Evolutionary conservation across 106 monocot species (phyloP).

Genomic region (Dioscorea dumetorum): DNA sequence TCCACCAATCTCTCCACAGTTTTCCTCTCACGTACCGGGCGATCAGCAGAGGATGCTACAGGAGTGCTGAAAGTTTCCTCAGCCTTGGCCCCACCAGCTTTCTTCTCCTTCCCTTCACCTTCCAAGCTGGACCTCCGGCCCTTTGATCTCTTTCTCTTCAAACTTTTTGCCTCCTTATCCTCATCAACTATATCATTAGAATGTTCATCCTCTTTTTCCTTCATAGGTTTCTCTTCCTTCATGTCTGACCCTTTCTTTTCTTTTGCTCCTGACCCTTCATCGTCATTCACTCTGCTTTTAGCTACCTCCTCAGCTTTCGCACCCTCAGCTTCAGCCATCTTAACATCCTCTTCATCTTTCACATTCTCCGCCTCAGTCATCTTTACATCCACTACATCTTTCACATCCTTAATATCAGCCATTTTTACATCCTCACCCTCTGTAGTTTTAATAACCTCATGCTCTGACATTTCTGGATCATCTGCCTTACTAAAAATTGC

Average conservation of each 20-base stretch:
- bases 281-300: background rate
- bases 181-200: slow-evolving; percentile 3
- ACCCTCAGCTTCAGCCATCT: too few species aligned
- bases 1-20: slow-evolving; percentile 91
- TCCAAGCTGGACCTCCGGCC: background rate
- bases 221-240: slow-evolving; percentile 3
- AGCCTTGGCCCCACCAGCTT: background rate
- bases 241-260: slow-evolving; percentile 11
- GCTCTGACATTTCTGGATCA: too few species aligned
- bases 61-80: slow-evolving; percentile 17
- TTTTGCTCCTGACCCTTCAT: slow-evolving; percentile 16
- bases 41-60: slow-evolving; percentile 25
- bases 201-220: slow-evolving; percentile 17
- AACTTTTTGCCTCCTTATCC: slow-evolving; percentile 2
- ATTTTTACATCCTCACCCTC: background rate
- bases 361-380: slow-evolving; percentile 4
- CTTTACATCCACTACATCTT: slow-evolving; percentile 3
- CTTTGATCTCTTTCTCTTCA: slow-evolving; percentile 4
- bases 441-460: too few species aligned
- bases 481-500: too few species aligned
- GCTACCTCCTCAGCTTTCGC: background rate
- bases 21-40: slow-evolving; percentile 88
- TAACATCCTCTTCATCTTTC: too few species aligned
- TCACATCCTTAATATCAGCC: background rate
- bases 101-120: slow-evolving; percentile 3